Evolutionary conservation across 1,139 yeast species (phyloP).

Genomic region (Pichia sp.): DNA sequence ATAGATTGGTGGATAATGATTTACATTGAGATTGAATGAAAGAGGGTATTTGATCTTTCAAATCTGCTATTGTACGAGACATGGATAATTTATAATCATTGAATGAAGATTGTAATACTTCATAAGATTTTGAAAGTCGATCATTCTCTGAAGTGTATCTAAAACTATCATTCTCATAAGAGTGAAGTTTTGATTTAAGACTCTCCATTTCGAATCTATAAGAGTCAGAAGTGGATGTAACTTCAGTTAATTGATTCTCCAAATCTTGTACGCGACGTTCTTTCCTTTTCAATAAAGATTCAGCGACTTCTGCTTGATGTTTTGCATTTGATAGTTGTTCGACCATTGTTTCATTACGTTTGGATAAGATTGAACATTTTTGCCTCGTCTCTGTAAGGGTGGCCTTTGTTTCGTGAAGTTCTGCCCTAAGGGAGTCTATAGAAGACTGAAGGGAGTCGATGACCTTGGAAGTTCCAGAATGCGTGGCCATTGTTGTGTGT

Average conservation of each 20-base stretch:
- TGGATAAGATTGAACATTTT: conserved; percentile 39
- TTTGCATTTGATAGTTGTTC: conserved; percentile 65
- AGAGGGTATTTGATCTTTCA: conserved; percentile 30
- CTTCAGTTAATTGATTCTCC: conserved; percentile 46
- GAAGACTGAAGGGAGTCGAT: conserved; percentile 25
- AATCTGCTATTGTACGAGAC: conserved; percentile 30
- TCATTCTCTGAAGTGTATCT: conserved; percentile 47
- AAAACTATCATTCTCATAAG: conserved; percentile 41
- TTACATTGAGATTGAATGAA: conserved; percentile 34
- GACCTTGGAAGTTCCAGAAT: conserved; percentile 24
- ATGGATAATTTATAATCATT: conserved; percentile 50
- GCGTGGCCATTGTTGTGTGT: conserved; percentile 5
- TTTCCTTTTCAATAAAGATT: conserved; percentile 54
- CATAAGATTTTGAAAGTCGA: conserved; percentile 54
- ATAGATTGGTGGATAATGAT: conserved; percentile 29
- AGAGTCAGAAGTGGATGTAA: conserved; percentile 38
- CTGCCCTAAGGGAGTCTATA: conserved; percentile 22
- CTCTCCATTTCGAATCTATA: conserved; percentile 41
- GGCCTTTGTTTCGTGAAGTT: conserved; percentile 37
- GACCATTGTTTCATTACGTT: conserved; percentile 50
- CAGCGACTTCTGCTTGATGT: conserved; percentile 64
- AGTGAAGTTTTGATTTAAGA: conserved; percentile 42
- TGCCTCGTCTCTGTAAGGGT: conserved; percentile 45
- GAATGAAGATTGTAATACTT: conserved; percentile 51
- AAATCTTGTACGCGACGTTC: conserved; percentile 57